Evolutionary conservation across 129 eudicot species (phyloP).

Genomic region (Deinandra increscens): DNA sequence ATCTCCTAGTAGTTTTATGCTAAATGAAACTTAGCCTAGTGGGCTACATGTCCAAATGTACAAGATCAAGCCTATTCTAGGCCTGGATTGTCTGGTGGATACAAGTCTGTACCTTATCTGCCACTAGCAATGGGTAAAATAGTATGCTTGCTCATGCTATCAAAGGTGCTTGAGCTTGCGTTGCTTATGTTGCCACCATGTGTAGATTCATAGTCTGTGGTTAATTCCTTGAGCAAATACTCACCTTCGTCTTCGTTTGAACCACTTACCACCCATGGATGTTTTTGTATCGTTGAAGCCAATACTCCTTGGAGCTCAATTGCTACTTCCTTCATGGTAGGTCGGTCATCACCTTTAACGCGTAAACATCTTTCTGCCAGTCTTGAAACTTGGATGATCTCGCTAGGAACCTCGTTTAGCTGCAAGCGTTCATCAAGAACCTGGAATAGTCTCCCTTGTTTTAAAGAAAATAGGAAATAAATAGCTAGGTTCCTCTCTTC

Average conservation of each 20-base stretch:
- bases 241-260: constrained; percentile 23
- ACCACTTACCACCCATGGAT: constrained; percentile 33
- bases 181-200: not conserved
- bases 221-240: constrained; percentile 26
- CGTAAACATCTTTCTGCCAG: constrained; percentile 33
- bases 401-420: constrained; percentile 19
- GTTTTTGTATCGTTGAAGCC: constrained; percentile 27
- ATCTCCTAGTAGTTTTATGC: not conserved
- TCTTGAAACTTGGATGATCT: constrained; percentile 24
- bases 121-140: constrained; percentile 29
- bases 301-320: constrained; percentile 34
- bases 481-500: constrained; percentile 36
- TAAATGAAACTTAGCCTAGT: not conserved
- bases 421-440: constrained; percentile 26
- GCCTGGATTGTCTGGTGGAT: too few species aligned
- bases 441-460: constrained; percentile 20
- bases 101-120: constrained; percentile 8
- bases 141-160: constrained; percentile 23
- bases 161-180: constrained; percentile 14
- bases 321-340: constrained; percentile 43
- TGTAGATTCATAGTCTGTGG: not conserved
- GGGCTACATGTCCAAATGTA: too few species aligned
- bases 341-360: constrained; percentile 38
- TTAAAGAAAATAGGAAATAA: constrained; percentile 32
- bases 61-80: too few species aligned